Base-by-base conservation (phyloP, 1,139 yeast species). In the Scheffersomyces lignicola region DNA sequence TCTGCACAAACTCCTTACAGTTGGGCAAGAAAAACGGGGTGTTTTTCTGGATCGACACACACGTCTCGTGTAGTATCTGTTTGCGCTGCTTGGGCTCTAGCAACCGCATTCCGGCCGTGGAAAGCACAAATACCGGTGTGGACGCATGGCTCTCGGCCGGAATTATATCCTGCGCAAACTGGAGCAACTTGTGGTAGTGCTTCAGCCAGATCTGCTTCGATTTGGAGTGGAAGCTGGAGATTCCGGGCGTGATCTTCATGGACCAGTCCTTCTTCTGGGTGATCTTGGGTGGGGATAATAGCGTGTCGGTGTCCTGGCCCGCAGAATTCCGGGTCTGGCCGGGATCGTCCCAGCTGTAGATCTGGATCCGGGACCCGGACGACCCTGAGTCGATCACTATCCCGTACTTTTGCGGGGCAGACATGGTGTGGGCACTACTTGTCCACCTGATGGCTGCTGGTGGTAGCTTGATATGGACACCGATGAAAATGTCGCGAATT, bases 81-180 rank as follows among this genome's bases (percentile, higher is more conserved):
- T 65, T 54, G 41, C 77, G 76, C 20, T 71, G 67, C 32, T 63
- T 58, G 26, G 60, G 54, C 0, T 80, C 76, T 28, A 84, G 50
- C 24, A 84, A 57, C 46, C 95, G 67, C 90, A 84, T 83, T 2
- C 95, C 95, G 7, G 95, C 95, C 0, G 95, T 85, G 7, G 90
- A 85, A 42, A 82, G 74, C 3, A 85, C 75, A 47, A 78, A 84
- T 2, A 85, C 72, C 0, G 94, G 94, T 0, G 92, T 84, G 4
- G 73, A 71, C 4, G 51, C 38, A 44, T 76, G 73, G 40, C 73
- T 65, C 1, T 70, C 69, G 26, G 52, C 50, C 0, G 92, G 94
- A 12, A 84, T 73, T 16, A 80, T 68, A 4, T 57, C 57, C 43
- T 76, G 73, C 0, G 90, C 89, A 58, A 75, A 74, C 31, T 71